A percentile compares a stretch with the other conserved stretches of the same genome.
Conservation (phyloP, 495 filamentous ascomycete genomes). For the Baudoinia panamericana region DNA sequence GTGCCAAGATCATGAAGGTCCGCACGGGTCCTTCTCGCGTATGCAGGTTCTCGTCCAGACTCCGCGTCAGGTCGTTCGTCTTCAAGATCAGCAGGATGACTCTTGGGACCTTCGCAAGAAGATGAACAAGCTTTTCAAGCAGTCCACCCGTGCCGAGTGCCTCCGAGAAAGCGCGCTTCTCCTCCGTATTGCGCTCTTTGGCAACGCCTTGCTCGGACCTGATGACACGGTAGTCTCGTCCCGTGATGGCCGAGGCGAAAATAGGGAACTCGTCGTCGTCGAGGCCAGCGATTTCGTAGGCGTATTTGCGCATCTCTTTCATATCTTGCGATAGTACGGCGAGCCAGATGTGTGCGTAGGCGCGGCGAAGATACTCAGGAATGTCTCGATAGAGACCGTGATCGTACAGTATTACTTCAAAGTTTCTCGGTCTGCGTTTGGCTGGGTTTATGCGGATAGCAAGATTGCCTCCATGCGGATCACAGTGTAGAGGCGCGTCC, state of each 20-base stretch:
- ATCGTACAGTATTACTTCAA: constrained; percentile 96
- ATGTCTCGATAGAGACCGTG: constrained; percentile 96
- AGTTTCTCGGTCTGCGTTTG: constrained; percentile 53
- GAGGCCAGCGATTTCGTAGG: constrained; percentile 75
- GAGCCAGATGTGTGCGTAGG: constrained; percentile 96
- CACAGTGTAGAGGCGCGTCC: constrained; percentile 83
- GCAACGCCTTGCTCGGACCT: constrained; percentile 45
- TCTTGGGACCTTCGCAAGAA: constrained; percentile 77
- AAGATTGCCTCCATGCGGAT: constrained; percentile 95
- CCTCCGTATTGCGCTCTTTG: constrained; percentile 47
- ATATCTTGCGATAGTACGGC: constrained; percentile 85
- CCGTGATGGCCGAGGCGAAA: constrained; percentile 94
- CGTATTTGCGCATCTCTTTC: constrained; percentile 71
- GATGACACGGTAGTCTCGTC: constrained; percentile 72
- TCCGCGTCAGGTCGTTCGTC: constrained; percentile 93
- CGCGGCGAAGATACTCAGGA: constrained; percentile 57
- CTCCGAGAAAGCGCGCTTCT: constrained; percentile 68
- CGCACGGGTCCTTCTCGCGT: constrained; percentile 78
- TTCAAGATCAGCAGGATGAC: constrained; percentile 94
- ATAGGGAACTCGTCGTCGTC: constrained; percentile 86
- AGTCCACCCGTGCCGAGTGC: constrained; percentile 82
- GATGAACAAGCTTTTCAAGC: constrained; percentile 69
- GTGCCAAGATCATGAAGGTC: constrained; percentile 84
- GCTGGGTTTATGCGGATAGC: constrained; percentile 65
- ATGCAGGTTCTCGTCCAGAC: constrained; percentile 85